Evolutionary conservation across 1,139 yeast genomes (phyloP), one percentile per base, ranked within the genome.

Genomic region (Saccharomyces pastorianus): DNA sequence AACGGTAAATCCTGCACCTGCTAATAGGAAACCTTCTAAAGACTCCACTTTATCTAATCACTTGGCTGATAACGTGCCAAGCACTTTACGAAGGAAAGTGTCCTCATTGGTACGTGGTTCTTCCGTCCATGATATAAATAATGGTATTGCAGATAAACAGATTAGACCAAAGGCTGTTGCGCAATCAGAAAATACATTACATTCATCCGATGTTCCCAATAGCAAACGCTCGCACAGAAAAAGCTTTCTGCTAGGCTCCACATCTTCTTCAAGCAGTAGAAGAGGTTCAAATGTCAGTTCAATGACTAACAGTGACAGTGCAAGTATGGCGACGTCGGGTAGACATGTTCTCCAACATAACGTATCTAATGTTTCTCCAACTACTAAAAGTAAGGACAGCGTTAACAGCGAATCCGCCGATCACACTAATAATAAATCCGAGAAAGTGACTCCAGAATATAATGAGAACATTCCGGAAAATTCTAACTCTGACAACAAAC

Each of bases 261-360:
- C 53, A 9, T 53, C 58, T 3, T 48, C 46, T 17, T 50, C 54
- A 3, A 56, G 53, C 14, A 60, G 61, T 26, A 53, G 58, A 23
- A 56, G 57, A 26, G 61, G 57, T 9, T 61, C 55, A 20, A 56
- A 53, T 46, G 56, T 55, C 26, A 60, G 60, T 41, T 52, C 54
- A 11, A 48, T 50, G 14, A 50, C 54, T 4, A 51, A 46, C 2
- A 47, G 41, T 47, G 53, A 51, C 31, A 51, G 29, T 41, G 38
- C 42, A 23, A 29, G 48, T 31, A 32, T 38, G 44, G 44, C 44
- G 7, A 38, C 44, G 25, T 31, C 54, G 4, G 34, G 41, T 6
- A 56, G 56, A 26, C 38, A 38, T 38, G 44, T 13, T 38, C 25
- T 38, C 28, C 26, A 26, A 2, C 20, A 34, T 38, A 29, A 50